Conservation (phyloP, 345 rosid species). For the Salix purpurea region DNA sequence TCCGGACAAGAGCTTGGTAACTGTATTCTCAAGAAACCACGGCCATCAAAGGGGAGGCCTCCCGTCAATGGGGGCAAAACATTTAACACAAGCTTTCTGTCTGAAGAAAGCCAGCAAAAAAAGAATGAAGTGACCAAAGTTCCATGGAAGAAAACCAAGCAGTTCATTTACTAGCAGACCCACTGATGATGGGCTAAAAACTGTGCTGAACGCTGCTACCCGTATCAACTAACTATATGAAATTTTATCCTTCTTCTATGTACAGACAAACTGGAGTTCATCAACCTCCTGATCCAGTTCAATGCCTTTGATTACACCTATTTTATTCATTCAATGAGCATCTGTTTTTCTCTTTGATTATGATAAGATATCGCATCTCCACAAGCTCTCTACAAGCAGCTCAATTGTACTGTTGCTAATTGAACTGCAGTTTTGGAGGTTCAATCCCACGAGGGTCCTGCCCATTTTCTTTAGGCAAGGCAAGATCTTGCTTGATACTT, state of each 20-base stretch:
- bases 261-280: neutral
- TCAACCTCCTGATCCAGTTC: neutral
- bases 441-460: conserved; percentile 64
- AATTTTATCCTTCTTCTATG: conserved; percentile 10
- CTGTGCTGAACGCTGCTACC: conserved; percentile 36
- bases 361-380: conserved; percentile 82
- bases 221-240: conserved; percentile 9
- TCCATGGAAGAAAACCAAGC: conserved; percentile 48
- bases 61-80: conserved; percentile 26
- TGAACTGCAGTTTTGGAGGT: conserved; percentile 72
- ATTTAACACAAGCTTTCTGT: conserved; percentile 39
- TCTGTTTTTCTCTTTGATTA: conserved; percentile 24
- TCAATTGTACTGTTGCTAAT: conserved; percentile 50
- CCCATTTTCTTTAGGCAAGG: conserved; percentile 52
- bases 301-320: neutral
- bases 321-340: neutral
- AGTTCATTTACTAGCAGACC: conserved; percentile 9
- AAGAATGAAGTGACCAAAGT: conserved; percentile 14
- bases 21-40: conserved; percentile 33
- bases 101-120: conserved; percentile 45
- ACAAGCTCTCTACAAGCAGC: conserved; percentile 57
- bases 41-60: conserved; percentile 31
- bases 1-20: conserved; percentile 34
- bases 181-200: conserved; percentile 23
- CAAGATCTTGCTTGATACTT: conserved; percentile 63